Conservation (phyloP, 495 filamentous ascomycete genomes). For the Oleoguttula mirabilis region DNA sequence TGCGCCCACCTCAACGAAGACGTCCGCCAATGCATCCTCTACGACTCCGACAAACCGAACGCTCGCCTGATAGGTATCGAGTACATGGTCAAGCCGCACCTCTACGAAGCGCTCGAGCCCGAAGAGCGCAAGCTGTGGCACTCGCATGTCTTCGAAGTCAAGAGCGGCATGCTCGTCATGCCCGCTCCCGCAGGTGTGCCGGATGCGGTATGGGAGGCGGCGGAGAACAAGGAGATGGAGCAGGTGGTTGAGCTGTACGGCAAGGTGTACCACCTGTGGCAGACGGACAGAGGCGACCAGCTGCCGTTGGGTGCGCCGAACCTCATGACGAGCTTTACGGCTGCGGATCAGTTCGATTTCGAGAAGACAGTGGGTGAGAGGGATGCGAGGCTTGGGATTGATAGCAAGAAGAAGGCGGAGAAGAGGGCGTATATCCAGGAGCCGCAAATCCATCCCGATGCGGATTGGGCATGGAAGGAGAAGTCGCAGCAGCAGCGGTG, state of each 20-base stretch:
- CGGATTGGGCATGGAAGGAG: conserved; percentile 37
- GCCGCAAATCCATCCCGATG: conserved; percentile 48
- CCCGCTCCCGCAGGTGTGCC: conserved; percentile 50
- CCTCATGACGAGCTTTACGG: conserved; percentile 66
- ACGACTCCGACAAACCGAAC: conserved; percentile 52
- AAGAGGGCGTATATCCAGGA: conserved; percentile 47
- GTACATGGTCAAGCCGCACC: conserved; percentile 71
- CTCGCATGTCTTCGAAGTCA: conserved; percentile 75
- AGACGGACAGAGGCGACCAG: conserved; percentile 66
- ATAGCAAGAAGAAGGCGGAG: conserved; percentile 50
- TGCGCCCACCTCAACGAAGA: conserved; percentile 70
- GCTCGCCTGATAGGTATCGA: conserved; percentile 77
- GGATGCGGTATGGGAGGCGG: conserved; percentile 51
- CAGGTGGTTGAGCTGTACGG: conserved; percentile 61
- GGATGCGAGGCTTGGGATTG: conserved; percentile 52
- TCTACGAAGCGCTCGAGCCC: conserved; percentile 52
- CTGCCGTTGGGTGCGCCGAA: conserved; percentile 62
- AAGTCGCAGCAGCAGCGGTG: no score
- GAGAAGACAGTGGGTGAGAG: conserved; percentile 49
- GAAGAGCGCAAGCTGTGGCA: conserved; percentile 70
- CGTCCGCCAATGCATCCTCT: conserved; percentile 74
- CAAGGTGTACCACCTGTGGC: conserved; percentile 89
- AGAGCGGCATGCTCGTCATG: conserved; percentile 78
- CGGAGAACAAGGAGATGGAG: conserved; percentile 71
- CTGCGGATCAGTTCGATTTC: conserved; percentile 46